Base-by-base conservation (phyloP, 148 eudicot genomes). In the Pharnaceum exiguum region DNA sequence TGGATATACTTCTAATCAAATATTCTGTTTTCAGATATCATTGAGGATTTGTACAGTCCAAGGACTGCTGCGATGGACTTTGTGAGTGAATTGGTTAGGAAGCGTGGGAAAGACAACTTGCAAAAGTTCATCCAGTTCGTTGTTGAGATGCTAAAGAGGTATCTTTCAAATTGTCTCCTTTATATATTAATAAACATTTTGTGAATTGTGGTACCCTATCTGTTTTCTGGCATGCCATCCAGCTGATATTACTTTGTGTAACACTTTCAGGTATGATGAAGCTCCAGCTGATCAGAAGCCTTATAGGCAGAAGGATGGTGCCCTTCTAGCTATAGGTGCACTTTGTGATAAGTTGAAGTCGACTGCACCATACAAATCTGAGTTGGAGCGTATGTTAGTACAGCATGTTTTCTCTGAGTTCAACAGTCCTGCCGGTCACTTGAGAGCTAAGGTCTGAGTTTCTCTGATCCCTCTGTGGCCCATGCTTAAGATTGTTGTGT, bases 61-160 rank as follows among this genome's bases (percentile, higher is more conserved):
- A 81, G 90, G 59, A 94, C 99, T 66, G 99, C 99, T 26, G 95
- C 99, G 59, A 89, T 94, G 96, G 99, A 94, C 67, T 94, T 94
- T 66, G 99, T 94, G 29, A 85, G 87, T 73, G 99, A 94, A 82
- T 72, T 94, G 79, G 91, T 94, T 5, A 79, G 99, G 59, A 94
- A 86, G 67, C 99, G 96, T 22, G 95, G 89, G n/a, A 94, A 94
- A 59, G 99, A 89, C 60, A 94, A 94, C 67, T 84, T 94, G 71
- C 99, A 89, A 19, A 94, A 94, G 74, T 94, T 94, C 57, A 60
- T 94, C 52, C 72, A 83, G 45, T 94, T 76, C 73, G 83, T 94
- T 67, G 96, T 94, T 50, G 99, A 82, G 68, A 80, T 94, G 69
- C 85, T 94, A 24, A 89, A 83, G 69, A 86, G 99, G 99, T 93